Percentiles rank a stretch among this genome's conserved stretches.
Conservation (phyloP, 148 eudicot species). For the Cornus controversa region DNA sequence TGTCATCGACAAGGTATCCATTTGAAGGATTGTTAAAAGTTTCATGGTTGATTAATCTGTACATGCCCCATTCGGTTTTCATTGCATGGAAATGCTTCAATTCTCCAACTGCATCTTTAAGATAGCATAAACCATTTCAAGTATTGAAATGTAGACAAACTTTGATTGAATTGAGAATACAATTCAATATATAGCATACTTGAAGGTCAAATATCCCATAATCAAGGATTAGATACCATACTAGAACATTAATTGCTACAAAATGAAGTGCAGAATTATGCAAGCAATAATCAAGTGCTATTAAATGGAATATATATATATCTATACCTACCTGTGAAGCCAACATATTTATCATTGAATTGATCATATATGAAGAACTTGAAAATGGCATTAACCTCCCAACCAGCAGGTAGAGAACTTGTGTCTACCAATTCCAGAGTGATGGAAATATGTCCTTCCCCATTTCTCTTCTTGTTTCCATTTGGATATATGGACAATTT, state of each 20-base stretch:
- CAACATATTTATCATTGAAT: slow-evolving; percentile 8
- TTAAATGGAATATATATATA: not conserved
- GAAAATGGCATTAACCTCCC: slow-evolving; percentile 22
- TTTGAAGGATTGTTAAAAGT: slow-evolving; percentile 15
- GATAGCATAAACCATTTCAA: not conserved
- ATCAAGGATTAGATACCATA: no score
- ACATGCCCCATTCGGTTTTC: slow-evolving; percentile 18
- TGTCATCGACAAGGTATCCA: slow-evolving; percentile 21
- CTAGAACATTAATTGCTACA: no score
- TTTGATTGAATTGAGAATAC: not conserved
- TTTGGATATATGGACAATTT: slow-evolving; percentile 14
- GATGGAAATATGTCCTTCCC: slow-evolving; percentile 19
- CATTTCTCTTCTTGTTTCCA: slow-evolving; percentile 20
- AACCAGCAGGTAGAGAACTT: slow-evolving; percentile 17
- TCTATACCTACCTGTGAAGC: slow-evolving; percentile 14
- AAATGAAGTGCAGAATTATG: no score
- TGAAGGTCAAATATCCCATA: no score
- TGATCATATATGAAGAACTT: slow-evolving; percentile 18
- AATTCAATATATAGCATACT: no score
- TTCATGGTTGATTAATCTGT: slow-evolving; percentile 16
- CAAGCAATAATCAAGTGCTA: not conserved
- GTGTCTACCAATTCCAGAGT: slow-evolving; percentile 14
- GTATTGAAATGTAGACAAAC: not conserved
- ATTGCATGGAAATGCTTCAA: slow-evolving; percentile 20
- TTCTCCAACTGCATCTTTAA: slow-evolving; percentile 10